These are phyloP conservation scores for Teunomyces atbi DNA, from an alignment of 805 yeast genomes.

Conservation along the genomic window DNA sequence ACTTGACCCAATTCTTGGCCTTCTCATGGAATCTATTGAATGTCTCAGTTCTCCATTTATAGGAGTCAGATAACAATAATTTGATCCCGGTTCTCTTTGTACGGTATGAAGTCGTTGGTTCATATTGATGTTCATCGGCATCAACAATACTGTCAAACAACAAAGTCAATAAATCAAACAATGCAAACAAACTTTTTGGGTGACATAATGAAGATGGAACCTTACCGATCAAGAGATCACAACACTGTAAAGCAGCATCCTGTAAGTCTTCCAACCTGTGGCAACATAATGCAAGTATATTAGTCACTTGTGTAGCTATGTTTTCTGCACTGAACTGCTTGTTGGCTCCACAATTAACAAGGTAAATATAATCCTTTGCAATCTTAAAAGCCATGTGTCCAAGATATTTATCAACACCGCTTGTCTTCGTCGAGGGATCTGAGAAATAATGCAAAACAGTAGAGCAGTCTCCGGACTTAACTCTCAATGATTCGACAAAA, in stretches of 20 bases:
- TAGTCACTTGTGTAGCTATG: conserved; percentile 65
- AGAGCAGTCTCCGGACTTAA: conserved; percentile 77
- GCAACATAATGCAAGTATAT: conserved; percentile 67
- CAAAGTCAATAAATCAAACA: conserved; percentile 76
- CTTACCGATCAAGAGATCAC: conserved; percentile 61
- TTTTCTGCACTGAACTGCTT: conserved; percentile 54
- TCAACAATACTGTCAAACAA: conserved; percentile 79
- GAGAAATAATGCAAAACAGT: conserved; percentile 75
- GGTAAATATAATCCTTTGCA: conserved; percentile 52
- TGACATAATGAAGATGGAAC: conserved; percentile 82
- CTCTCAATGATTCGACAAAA: conserved; percentile 75
- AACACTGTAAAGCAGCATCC: conserved; percentile 73
- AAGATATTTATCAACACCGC: conserved; percentile 68
- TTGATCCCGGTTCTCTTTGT: conserved; percentile 44
- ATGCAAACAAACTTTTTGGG: conserved; percentile 65
- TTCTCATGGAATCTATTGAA: conserved; percentile 55
- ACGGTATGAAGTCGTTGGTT: conserved; percentile 71
- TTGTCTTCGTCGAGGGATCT: conserved; percentile 73
- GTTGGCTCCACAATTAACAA: conserved; percentile 53
- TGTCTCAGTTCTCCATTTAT: conserved; percentile 70
- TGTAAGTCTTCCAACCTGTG: conserved; percentile 76
- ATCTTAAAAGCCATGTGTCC: conserved; percentile 62
- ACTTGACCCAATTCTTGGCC: conserved; percentile 67
- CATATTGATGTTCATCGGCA: conserved; percentile 79
- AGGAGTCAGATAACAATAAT: conserved; percentile 68